phyloP scores from a whole-genome alignment of 148 eudicot genomes.

The Arbutus unedo region DNA sequence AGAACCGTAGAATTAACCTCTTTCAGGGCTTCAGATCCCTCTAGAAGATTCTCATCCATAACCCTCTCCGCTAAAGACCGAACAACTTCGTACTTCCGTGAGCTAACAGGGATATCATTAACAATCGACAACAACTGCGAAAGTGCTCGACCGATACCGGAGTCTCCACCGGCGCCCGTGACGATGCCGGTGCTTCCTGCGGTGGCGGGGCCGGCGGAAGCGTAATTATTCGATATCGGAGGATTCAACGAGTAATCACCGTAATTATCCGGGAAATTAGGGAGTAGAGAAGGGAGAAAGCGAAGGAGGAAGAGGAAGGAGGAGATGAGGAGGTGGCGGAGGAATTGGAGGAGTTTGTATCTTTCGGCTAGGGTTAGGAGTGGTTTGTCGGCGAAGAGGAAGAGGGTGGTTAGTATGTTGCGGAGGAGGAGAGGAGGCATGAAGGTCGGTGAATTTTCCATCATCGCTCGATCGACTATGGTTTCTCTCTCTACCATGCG shows the following conservation, averaged over 20 bases:
- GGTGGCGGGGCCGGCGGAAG: background rate
- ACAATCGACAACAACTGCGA: constrained; percentile 50
- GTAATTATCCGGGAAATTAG: background rate
- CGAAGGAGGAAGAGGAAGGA: constrained; percentile 35
- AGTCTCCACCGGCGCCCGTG: constrained; percentile 13
- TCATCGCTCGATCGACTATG: background rate
- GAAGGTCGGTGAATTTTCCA: constrained; percentile 30
- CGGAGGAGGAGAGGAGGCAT: constrained; percentile 36
- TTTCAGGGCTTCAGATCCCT: constrained; percentile 31
- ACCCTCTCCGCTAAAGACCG: constrained; percentile 56
- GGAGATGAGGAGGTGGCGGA: constrained; percentile 36
- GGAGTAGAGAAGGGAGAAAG: constrained; percentile 23
- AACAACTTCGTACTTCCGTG: constrained; percentile 69
- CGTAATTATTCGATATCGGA: constrained; percentile 1
- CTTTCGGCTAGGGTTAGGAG: constrained; percentile 22
- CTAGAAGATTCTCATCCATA: constrained; percentile 55
- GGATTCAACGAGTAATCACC: background rate
- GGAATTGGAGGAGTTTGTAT: constrained; percentile 36
- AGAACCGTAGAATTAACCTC: constrained; percentile 52
- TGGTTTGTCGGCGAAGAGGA: constrained; percentile 35
- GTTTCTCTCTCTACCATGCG: background rate
- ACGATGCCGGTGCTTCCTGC: background rate
- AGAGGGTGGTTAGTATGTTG: constrained; percentile 34
- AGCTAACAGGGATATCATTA: constrained; percentile 58
- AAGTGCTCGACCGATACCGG: constrained; percentile 62